Percentiles rank a stretch among this genome's conserved stretches.
Evolutionary conservation across 208 protist genomes (phyloP).

Genomic region (Tritrichomonas musculus): DNA sequence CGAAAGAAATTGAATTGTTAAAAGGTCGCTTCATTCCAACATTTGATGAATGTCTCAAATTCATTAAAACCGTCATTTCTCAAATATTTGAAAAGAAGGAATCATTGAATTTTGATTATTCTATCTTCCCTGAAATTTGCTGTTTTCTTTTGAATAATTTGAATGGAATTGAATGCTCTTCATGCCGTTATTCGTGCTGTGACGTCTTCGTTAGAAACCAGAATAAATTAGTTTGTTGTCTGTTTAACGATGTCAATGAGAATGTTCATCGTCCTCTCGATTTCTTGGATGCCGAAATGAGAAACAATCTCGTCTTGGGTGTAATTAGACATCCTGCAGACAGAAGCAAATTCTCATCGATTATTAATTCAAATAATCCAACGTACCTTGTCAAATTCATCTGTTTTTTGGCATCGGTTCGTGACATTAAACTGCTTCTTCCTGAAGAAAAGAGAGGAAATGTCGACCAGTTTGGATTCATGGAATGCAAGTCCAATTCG

Average conservation of each 20-base stretch:
- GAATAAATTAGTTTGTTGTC: too few relatives aligned
- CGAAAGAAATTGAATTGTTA: too few relatives aligned
- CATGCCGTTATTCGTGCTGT: too few relatives aligned
- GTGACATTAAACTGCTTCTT: background rate
- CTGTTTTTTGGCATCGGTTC: background rate
- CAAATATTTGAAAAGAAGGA: background rate
- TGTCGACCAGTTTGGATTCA: background rate
- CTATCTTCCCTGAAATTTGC: background rate
- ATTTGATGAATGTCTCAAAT: background rate
- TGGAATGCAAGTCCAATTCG: background rate
- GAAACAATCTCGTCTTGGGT: background rate
- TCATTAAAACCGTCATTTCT: background rate
- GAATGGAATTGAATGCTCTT: too few relatives aligned
- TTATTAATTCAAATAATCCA: background rate
- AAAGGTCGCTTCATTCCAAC: too few relatives aligned
- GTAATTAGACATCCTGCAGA: background rate
- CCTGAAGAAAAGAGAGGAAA: background rate
- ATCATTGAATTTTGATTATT: background rate
- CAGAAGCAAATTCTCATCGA: background rate
- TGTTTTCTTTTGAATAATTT: too few relatives aligned
- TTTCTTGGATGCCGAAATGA: background rate
- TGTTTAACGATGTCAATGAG: too few relatives aligned
- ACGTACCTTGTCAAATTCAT: background rate
- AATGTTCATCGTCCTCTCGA: too few relatives aligned
- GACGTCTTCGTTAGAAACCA: too few relatives aligned